Evolutionary conservation across 768 basidiomycete genomes (phyloP), one percentile per base, ranked within the genome.

Genomic region (Naganishia kalamii): DNA sequence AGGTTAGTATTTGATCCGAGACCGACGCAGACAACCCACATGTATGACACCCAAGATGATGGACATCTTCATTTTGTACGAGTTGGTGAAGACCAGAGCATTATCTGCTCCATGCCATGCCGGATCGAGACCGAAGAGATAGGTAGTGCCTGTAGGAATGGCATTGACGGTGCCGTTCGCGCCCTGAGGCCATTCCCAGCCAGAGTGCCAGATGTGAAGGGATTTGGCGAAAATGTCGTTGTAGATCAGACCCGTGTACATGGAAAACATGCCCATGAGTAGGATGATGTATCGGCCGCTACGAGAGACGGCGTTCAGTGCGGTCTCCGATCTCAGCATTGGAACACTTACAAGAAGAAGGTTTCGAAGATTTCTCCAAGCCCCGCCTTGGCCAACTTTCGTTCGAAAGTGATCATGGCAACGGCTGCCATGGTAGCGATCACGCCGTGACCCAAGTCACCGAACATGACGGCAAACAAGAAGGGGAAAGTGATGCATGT

Each of bases 31-130:
- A 19, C 51, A 57, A 80, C 86, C 71, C 80, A 97, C 94, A 78
- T 99, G 94, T 66, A 89, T 88, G 69, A 99, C 93, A 77, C 96
- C 96, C 60, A 99, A 79, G 37, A 98, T 85, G 74, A 99, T 87
- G 23, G 91, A 89, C 91, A 98, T 92, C 82, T 99, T 98, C 96
- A 99, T 99, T 86, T 98, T 99, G 82, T 94, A 94, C 41, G 93
- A 97, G 80, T 99, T 99, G 60, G 88, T 88, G 79, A 98, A 99
- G 46, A 96, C 86, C 65, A 99, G 83, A 1, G 82, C 82, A 74
- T 99, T 99, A 69, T 90, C 89, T 5, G 93, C 84, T 21, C 87
- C 90, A 74, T 96, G 92, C 96, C 96, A 99, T 52, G 81, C 86
- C 59, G 92, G 92, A 77, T 99, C 96, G 68, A 99, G 76, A 70